Base-by-base conservation (phyloP, 2,329 filamentous ascomycete genomes). In the Exophiala sideris region DNA sequence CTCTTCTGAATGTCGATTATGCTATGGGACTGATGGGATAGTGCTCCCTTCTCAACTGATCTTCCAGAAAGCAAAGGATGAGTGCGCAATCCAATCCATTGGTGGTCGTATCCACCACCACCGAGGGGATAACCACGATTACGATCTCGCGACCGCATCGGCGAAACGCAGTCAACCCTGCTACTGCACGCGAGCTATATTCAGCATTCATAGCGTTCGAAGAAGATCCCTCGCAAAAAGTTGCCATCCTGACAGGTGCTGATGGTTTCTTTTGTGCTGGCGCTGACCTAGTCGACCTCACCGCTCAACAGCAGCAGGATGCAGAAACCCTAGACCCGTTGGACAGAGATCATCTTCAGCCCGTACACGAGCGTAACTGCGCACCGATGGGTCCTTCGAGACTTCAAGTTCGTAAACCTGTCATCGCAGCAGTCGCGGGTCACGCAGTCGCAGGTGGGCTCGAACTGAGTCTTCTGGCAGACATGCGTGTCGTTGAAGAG, bases 401-500 rank as follows among this genome's bases (percentile, higher is more conserved):
- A 1, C 70, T 83, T 61, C 68, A 70, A 35, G 64, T 79, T 7
- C 68, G 66, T 35, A 83, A 83, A 56, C 79, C 79, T 0, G 67
- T 82, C 9, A 78, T 82, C 45, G 68, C 68, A 14, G 79, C 79
- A 2, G 70, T 82, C 0, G 68, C 78, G 0, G 79, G 79, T 1
- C 72, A 79, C 53, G 79, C 79, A 1, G 79, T 82, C 0, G 79
- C 79, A 0, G 79, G 78, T 1, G 78, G 77, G 0, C 70, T 82
- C 0, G 79, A 83, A 62, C 67, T 82, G 7, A 74, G 73, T 40
- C 70, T 83, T 0, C 62, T 83, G 0, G 79, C 71, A 0, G 80
- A 83, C 59, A 68, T 83, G 48, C 74, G 79, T 1, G 70, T 83
- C 0, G 76, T 73, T 0, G 79, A 82, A 53, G 75, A 79, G 50